A percentile compares a stretch with the other conserved stretches of the same genome.
phyloP scores from a whole-genome alignment of 441 rosid genomes.

The Corymbia calophylla region DNA sequence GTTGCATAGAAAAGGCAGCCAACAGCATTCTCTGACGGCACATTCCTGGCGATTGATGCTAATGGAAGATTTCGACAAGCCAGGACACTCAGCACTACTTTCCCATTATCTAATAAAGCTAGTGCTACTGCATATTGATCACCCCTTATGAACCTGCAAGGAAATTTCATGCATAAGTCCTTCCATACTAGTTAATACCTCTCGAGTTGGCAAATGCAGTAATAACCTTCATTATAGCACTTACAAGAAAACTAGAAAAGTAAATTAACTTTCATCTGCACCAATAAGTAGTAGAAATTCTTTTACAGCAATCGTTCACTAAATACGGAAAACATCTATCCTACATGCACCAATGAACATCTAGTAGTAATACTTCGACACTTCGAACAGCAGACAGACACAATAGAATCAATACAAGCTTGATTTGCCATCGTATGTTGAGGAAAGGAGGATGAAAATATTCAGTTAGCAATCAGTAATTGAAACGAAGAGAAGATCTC shows the following conservation, averaged over 20 bases:
- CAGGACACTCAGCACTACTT: slow-evolving; percentile 81
- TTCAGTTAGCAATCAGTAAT: neutral
- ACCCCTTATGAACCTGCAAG: slow-evolving; percentile 74
- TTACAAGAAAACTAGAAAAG: neutral
- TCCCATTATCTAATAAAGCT: slow-evolving; percentile 83
- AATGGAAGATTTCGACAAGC: slow-evolving; percentile 93
- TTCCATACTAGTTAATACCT: neutral
- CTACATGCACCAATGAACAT: neutral
- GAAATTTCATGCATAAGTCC: slow-evolving; percentile 2
- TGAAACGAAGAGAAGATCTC: neutral
- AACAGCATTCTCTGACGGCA: slow-evolving; percentile 22
- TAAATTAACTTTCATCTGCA: neutral
- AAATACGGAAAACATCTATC: neutral
- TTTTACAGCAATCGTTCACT: neutral
- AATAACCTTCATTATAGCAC: neutral
- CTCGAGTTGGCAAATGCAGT: neutral
- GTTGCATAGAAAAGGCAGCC: slow-evolving; percentile 89
- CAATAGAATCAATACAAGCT: neutral
- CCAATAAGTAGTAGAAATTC: neutral
- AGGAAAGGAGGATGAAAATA: neutral
- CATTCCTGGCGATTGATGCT: slow-evolving; percentile 26
- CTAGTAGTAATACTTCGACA: neutral
- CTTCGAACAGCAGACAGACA: neutral
- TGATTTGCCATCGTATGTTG: neutral
- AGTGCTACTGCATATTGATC: slow-evolving; percentile 96